Evolutionary conservation across 345 rosid genomes (phyloP).

Genomic region (Trapa bicornis): DNA sequence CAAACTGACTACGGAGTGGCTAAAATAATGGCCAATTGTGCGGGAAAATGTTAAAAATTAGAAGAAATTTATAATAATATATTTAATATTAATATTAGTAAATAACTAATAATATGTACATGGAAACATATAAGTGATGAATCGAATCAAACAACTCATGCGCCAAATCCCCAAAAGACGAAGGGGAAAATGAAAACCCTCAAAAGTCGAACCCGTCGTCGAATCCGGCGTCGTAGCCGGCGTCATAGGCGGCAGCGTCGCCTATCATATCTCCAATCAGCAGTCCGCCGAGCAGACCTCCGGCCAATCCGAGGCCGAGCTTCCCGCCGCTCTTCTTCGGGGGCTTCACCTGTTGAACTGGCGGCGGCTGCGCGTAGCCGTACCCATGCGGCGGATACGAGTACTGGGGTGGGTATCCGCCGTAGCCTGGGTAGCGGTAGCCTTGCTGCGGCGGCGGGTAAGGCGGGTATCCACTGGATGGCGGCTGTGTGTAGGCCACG

Average conservation of each 20-base stretch:
- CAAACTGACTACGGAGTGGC: too few species aligned
- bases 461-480: conserved; percentile 12
- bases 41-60: too few species aligned
- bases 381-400: conserved; percentile 15
- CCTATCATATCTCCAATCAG: conserved; percentile 23
- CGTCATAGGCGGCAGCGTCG: conserved; percentile 4
- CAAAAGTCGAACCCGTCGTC: conserved; percentile 8
- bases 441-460: conserved; percentile 9
- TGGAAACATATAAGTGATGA: too few species aligned
- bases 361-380: conserved; percentile 11
- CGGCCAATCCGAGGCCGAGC: conserved; percentile 28
- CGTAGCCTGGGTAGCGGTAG: background rate
- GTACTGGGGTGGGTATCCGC: conserved; percentile 3
- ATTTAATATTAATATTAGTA: too few species aligned
- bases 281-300: conserved; percentile 30
- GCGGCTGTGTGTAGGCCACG: background rate
- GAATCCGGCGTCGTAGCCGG: conserved; percentile 5
- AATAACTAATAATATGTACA: too few species aligned
- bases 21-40: too few species aligned
- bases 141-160: too few species aligned
- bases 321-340: conserved; percentile 18
- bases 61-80: too few species aligned
- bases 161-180: too few species aligned
- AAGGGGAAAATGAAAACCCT: background rate
- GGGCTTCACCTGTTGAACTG: conserved; percentile 10